Evolutionary conservation across 352 stramenopile genomes (phyloP).

Genomic region (Phytopythium ostracodes): DNA sequence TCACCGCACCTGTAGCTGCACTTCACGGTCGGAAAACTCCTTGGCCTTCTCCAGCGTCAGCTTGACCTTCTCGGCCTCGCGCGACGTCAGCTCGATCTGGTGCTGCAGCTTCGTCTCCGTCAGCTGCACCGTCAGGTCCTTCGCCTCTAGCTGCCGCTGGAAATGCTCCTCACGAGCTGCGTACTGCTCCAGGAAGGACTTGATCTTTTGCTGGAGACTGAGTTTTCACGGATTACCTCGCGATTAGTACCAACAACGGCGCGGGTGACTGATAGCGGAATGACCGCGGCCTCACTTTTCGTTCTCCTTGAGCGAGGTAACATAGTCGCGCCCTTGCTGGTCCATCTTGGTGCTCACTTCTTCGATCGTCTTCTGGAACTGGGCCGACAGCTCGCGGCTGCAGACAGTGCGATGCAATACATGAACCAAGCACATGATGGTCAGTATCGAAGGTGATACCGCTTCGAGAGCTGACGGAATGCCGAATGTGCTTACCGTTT

Average conservation of each 20-base stretch:
- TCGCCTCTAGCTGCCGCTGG: constrained; percentile 76
- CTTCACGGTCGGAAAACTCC: constrained; percentile 73
- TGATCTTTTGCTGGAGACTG: constrained; percentile 84
- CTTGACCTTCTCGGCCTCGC: constrained; percentile 63
- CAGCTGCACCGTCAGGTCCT: constrained; percentile 76
- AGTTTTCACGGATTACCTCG: neutral
- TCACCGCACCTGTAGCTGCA: constrained; percentile 51
- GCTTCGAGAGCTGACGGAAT: constrained; percentile 1
- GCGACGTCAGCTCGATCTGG: constrained; percentile 67
- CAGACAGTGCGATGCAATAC: too few species aligned
- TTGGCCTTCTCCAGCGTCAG: constrained; percentile 82
- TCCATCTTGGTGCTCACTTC: constrained; percentile 89
- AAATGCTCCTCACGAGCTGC: constrained; percentile 80
- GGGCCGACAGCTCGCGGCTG: constrained; percentile 64
- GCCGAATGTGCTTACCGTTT: constrained; percentile 42
- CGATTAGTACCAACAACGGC: neutral
- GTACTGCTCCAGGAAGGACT: constrained; percentile 80
- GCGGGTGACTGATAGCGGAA: neutral
- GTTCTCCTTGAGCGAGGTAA: constrained; percentile 81
- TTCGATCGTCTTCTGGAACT: constrained; percentile 87
- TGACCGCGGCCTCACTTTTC: constrained; percentile 57
- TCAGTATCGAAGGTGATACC: neutral
- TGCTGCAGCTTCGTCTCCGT: constrained; percentile 79
- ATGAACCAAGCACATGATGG: neutral
- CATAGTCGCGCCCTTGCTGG: constrained; percentile 79